phyloP scores from a whole-genome alignment of 2,329 filamentous ascomycete genomes.

The Penicillium sclerotigenum region DNA sequence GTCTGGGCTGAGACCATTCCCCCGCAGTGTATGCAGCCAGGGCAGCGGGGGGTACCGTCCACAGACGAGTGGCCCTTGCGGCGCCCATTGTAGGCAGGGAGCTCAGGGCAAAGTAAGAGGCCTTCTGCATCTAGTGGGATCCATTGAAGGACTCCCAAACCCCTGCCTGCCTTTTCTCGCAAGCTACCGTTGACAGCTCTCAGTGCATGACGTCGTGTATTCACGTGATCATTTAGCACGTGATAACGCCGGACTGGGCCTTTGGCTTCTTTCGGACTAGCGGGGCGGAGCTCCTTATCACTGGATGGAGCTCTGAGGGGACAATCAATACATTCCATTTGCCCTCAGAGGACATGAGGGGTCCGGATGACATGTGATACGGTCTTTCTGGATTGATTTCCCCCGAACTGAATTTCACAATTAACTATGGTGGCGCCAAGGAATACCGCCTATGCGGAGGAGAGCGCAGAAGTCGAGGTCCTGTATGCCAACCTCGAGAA shows the following conservation, averaged over 20 bases:
- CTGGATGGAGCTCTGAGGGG: slow-evolving; percentile 4
- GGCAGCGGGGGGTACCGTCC: slow-evolving; percentile 37
- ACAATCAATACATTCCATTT: slow-evolving; percentile 1
- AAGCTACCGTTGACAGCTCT: slow-evolving; percentile 1
- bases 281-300: slow-evolving; percentile 20
- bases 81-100: slow-evolving; percentile 34
- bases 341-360: not conserved
- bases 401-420: slow-evolving; percentile 8
- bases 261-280: slow-evolving; percentile 19
- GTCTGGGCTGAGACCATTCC: slow-evolving; percentile 25
- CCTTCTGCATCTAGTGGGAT: slow-evolving; percentile 22
- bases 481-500: slow-evolving; percentile 75
- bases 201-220: slow-evolving; percentile 26
- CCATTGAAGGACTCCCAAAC: slow-evolving; percentile 17
- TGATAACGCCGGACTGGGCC: not conserved
- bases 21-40: slow-evolving; percentile 30
- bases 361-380: slow-evolving; percentile 17
- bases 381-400: slow-evolving; percentile 16
- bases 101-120: slow-evolving; percentile 13
- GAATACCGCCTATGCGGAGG: slow-evolving; percentile 60
- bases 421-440: slow-evolving; percentile 53
- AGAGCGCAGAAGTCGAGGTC: slow-evolving; percentile 66
- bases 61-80: slow-evolving; percentile 33
- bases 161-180: slow-evolving; percentile 8
- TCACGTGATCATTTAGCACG: not conserved